Evolutionary conservation across 139 green algal genomes (phyloP).

Genomic region (Chlamydomonas incerta): DNA sequence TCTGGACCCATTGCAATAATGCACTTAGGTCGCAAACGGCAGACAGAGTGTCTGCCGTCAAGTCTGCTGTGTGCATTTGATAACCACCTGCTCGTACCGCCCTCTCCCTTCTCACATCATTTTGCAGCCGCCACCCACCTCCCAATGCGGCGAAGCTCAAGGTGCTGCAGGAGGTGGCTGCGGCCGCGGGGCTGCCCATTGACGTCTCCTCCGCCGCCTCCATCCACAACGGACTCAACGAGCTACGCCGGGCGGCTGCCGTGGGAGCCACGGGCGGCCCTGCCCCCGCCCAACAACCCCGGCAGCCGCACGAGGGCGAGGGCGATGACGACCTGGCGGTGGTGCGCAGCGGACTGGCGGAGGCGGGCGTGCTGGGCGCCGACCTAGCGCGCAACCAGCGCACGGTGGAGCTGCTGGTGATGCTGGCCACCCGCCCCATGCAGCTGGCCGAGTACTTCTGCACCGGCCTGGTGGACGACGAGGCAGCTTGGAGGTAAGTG

Average conservation of each 20-base stretch:
- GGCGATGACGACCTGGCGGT: no score
- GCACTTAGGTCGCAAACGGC: no score
- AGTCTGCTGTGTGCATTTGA: no score
- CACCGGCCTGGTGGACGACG: conserved; percentile 69
- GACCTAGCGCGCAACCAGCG: not conserved
- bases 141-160: conserved; percentile 58
- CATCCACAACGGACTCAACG: conserved; percentile 62
- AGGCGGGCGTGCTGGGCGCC: not conserved
- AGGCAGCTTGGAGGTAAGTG: conserved; percentile 34
- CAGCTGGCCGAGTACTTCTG: conserved; percentile 92
- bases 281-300: no score
- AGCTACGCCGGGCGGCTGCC: conserved; percentile 33
- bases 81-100: no score
- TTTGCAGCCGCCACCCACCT: not conserved
- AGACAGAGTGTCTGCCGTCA: no score
- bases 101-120: no score
- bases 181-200: conserved; percentile 56
- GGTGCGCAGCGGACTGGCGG: not conserved
- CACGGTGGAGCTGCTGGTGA: conserved; percentile 71
- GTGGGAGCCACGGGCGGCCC: not conserved
- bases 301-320: no score
- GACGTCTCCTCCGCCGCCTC: conserved; percentile 64
- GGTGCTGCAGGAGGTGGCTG: not conserved
- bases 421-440: conserved; percentile 93
- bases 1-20: no score